Evolutionary conservation across 2,329 filamentous ascomycete genomes (phyloP), one percentile per base, ranked within the genome.

Genomic region (Alternaria gansuensis): DNA sequence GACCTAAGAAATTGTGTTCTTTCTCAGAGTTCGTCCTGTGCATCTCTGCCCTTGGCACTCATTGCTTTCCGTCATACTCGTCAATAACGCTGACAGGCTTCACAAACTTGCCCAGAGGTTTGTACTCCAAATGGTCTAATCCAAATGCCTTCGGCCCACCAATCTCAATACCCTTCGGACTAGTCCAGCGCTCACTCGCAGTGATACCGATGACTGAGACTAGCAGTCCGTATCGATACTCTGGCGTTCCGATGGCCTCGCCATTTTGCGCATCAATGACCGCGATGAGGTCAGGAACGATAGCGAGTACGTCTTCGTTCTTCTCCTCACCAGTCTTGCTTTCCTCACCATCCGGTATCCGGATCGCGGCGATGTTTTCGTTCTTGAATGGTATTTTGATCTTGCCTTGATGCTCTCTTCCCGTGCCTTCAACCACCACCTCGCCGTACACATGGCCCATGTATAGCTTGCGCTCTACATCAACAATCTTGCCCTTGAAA

Each of bases 301-400:
- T 80, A 1, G 81, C 82, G 5, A 84, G 64, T 7, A 82, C 77
- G 23, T 75, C 75, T 50, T 78, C 77, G 37, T 74, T 76, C 39
- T 70, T 71, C 48, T 77, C 73, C 48, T 76, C 68, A 0, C 71
- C 71, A 8, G 69, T 67, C 41, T 66, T 62, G 49, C 62, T 69
- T 2, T 68, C 67, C 14, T 59, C 49, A 3, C 55, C 63, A 6
- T 73, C 68, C 11, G 65, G 77, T 68, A 65, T 67, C 51, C 54
- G 75, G 59, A 65, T 75, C 59, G 85, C 88, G n/a, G 84, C 84
- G 43, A 91, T 88, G 67, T 90, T 91, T 70, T 91, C 88, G 73
- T 91, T 91, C 77, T 90, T 90, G 79, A 90, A 90, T 0, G 88
- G 88, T 48, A 91, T 87, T 69, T 85, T 88, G 70, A 90, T 76